These are phyloP conservation scores for Suhomyces taliae DNA, from an alignment of 1,139 yeast genomes.

Conservation along the genomic window DNA sequence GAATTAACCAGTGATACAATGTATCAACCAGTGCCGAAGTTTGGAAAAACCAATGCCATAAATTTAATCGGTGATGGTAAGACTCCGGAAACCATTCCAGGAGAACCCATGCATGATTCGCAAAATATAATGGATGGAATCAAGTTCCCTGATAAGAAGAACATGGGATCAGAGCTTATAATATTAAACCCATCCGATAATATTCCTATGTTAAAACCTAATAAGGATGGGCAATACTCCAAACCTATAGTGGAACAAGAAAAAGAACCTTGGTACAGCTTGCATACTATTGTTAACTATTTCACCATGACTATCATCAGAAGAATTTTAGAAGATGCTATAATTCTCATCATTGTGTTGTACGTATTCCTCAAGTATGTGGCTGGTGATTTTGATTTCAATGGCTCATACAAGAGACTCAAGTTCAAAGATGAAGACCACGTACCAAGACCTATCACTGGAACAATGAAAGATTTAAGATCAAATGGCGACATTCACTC, in stretches of 20 bases:
- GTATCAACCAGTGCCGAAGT: conserved; percentile 42
- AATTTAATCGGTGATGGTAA: conserved; percentile 10
- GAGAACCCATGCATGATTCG: conserved; percentile 1
- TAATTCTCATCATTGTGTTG: conserved; percentile 20
- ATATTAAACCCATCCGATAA: conserved; percentile 10
- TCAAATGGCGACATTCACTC: not conserved
- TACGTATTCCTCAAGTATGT: conserved; percentile 9
- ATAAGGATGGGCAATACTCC: not conserved
- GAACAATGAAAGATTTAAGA: not conserved
- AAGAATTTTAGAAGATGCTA: conserved; percentile 36
- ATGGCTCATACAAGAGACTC: not conserved
- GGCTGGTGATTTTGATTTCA: conserved; percentile 4
- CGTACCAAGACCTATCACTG: too few relatives aligned
- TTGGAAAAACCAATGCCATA: conserved; percentile 15
- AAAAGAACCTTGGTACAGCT: not conserved
- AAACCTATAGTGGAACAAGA: not conserved
- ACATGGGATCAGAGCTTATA: conserved; percentile 13
- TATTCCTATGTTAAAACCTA: not conserved
- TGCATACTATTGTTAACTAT: conserved; percentile 4
- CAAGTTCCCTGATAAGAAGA: conserved; percentile 26
- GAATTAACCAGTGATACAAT: conserved; percentile 30
- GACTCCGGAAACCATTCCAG: conserved; percentile 17
- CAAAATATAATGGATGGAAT: conserved; percentile 38
- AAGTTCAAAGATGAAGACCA: not conserved
- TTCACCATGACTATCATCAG: conserved; percentile 13